Evolutionary conservation across 1,284 basidiomycete species (phyloP), one percentile per base, ranked within the genome.

Genomic region (Athelia sp.): DNA sequence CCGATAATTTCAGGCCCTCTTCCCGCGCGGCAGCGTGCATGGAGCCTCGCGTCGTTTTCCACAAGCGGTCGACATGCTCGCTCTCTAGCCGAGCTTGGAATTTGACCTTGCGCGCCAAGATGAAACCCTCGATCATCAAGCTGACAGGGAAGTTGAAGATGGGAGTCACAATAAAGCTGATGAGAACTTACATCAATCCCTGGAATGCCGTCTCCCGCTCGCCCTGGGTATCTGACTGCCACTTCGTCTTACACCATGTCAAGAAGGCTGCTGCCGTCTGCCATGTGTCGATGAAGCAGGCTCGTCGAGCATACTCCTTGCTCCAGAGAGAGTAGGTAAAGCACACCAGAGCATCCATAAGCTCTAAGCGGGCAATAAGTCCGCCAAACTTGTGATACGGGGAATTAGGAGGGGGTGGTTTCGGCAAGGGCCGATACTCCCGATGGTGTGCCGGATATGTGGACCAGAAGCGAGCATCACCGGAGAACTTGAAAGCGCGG

Each of bases 281-380:
- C 86, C 86, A 89, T 8, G 77, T 78, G 44, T 76, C 73, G 31
- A 68, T 69, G 58, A 72, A 72, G 61, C 80, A 84, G 8, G 62
- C 59, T 46, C 70, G 69, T 48, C 71, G 71, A 55, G 68, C 64
- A 56, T 79, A 79, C 54, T 89, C 87, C 58, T 73, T 79, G 61
- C 74, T 76, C 86, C 86, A 89, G 50, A 84, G 70, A 1, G 82
- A 76, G 62, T 87, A 89, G 3, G 82, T 76, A 63, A 89, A 89
- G 66, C 80, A 83, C 38, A 88, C 69, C 48, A 88, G 73, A 34
- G 84, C 81, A 62, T 89, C 86, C 38, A 87, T 64, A 38, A 84
- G 76, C 62, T 89, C 86, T n/a, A 89, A 72, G 26, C 84, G 78
- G 23, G 84, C 83, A 59, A 89, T 82, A 53, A 85, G 66, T 32